Base-by-base conservation (phyloP, 176 grass and related monocot genomes). In the Phyllostachys edulis region DNA sequence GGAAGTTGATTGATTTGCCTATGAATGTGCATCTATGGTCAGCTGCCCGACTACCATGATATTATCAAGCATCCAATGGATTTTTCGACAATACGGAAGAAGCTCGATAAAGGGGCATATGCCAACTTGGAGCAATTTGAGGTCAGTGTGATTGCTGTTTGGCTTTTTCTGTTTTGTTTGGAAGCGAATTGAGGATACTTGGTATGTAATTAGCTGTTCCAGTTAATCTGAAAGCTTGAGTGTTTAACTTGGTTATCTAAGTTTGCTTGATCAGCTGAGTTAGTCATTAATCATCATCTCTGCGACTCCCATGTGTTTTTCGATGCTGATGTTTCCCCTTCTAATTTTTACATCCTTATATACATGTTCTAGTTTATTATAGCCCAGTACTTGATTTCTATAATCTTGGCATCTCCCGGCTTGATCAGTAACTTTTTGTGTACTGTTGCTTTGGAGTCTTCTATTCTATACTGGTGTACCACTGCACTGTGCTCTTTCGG, bases 11-110 rank as follows among this genome's bases (percentile, higher is more conserved):
- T 85, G 69, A 40, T 87, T 85, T 85, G 80, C 7, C 38, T 69
- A 49, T 72, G 67, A 40, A 85, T 92, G 15, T 60, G 10, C 45
- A 71, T 80, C 34, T 81, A 29, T 59, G 71, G 42, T 36, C 86
- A 99, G 97, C 92, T 99, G 66, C 97, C 97, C 1, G 97, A 99
- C 54, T 99, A 99, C 73, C 88, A 82, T 92, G 97, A 96, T 68
- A 99, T 96, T 75, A 92, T 99, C 73, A 84, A 99, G 49, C 83
- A 99, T 84, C 96, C 96, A 0, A 99, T 99, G 96, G 96, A 99
- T 87, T 99, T 99, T 89, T 85, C n/a, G 2, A 99, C 96, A 11
- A 6, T 99, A 76, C 52, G 91, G 7, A 83, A 96, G 80, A 99
- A 99, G 75, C 93, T 99, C 24, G 66, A 89, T 37, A 80, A 89